phyloP scores from a whole-genome alignment of 352 stramenopile genomes.

The Globisporangium polare region DNA sequence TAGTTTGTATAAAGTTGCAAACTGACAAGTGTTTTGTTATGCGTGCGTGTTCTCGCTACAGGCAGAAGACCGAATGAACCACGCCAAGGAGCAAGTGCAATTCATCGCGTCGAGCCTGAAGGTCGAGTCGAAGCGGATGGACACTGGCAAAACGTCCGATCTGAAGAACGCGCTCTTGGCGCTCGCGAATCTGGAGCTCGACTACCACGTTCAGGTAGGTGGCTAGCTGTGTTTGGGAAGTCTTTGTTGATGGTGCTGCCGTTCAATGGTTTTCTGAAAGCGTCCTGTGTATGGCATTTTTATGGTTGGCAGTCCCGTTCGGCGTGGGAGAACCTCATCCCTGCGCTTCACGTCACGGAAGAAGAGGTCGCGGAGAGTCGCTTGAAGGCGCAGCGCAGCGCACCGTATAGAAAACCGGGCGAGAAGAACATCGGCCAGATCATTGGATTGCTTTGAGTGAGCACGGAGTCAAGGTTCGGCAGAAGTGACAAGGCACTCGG shows the following conservation, averaged over 20 bases:
- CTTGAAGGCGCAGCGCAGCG: slow-evolving; percentile 34
- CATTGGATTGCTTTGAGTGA: slow-evolving; percentile 58
- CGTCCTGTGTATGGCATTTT: not conserved
- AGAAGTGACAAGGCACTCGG: not conserved
- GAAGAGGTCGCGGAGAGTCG: slow-evolving; percentile 57
- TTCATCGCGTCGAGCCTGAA: slow-evolving; percentile 88
- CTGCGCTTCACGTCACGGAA: slow-evolving; percentile 52
- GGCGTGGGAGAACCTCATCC: slow-evolving; percentile 70
- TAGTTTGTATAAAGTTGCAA: too few species aligned
- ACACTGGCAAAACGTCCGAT: slow-evolving; percentile 73
- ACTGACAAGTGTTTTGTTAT: slow-evolving; percentile 6
- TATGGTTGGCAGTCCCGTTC: slow-evolving; percentile 39
- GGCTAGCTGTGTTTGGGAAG: not conserved
- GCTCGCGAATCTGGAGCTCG: slow-evolving; percentile 70
- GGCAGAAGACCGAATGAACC: slow-evolving; percentile 86
- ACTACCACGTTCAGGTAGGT: slow-evolving; percentile 76
- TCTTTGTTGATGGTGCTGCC: not conserved
- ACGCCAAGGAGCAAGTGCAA: slow-evolving; percentile 81
- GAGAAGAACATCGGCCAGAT: slow-evolving; percentile 67
- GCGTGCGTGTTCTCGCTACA: slow-evolving; percentile 7
- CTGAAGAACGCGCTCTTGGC: slow-evolving; percentile 75
- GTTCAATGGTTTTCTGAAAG: not conserved
- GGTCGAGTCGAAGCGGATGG: slow-evolving; percentile 79
- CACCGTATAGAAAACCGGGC: slow-evolving; percentile 67
- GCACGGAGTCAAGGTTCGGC: not conserved